Evolutionary conservation across 306 rosid genomes (phyloP), one percentile per base, ranked within the genome.

Genomic region (Fragaria ananassa): DNA sequence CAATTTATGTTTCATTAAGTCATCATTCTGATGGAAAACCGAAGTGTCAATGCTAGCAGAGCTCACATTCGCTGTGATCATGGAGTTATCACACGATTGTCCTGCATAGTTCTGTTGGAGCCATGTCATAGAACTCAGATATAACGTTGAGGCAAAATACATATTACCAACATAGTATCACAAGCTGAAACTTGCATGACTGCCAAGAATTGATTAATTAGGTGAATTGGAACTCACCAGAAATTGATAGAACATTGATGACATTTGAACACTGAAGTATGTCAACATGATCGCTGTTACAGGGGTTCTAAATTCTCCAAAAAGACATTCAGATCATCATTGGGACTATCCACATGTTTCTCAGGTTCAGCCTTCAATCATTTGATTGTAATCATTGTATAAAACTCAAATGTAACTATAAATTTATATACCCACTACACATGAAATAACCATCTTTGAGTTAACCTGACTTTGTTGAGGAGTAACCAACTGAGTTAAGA

Each of bases 261-360:
- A 61, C 19, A 29, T 61, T 27, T 61, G 39, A 61, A 61, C 10
- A 1, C 10, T 13, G 66, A 42, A 58, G 10, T 70, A 4, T 8
- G 64, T 27, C 37, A 7, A 60, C 14, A 29, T 57, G 39, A 57
- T 46, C 49, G 14, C 37, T 31, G 75, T 50, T 51, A 46, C 57
- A 70, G 35, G 19, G 74, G 74, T 2, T 51, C 65, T 54, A 72
- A 71, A 37, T 53, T 54, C 10, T 54, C 66, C 65, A 37, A 35
- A 21, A 72, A 35, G 35, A 6, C 13, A 4, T 61, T 39, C 51
- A 70, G 47, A 46, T 21, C 47, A 17, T 56, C 27, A 19, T 45
- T 77, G 15, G 10, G 35, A 68, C 18, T 25, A 44, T 45, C 75
- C 13, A 19, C 21, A 57, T 11, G 19, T 61, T 37, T 56, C 58